Evolutionary conservation across 2,329 filamentous ascomycete genomes (phyloP).

Genomic region (Dactylellina cionopaga): DNA sequence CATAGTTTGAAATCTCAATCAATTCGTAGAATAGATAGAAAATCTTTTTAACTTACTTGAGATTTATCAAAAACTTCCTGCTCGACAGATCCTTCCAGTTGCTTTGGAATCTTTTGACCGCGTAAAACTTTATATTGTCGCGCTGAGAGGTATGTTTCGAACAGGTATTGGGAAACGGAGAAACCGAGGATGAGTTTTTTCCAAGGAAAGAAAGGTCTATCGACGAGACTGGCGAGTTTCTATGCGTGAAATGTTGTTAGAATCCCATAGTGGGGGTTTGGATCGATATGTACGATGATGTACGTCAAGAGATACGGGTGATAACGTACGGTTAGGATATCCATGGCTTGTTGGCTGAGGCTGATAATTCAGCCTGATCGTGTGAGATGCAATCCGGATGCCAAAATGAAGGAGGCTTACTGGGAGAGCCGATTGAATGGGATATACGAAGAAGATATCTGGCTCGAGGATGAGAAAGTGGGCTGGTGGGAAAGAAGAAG

Average conservation of each 20-base stretch:
- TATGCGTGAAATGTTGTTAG: neutral
- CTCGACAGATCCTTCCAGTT: conserved; percentile 86
- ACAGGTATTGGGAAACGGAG: conserved; percentile 86
- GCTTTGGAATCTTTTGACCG: conserved; percentile 80
- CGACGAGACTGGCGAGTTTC: conserved; percentile 38
- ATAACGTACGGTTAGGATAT: conserved; percentile 43
- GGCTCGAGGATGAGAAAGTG: neutral
- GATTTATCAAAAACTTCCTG: conserved; percentile 93
- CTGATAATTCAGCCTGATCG: conserved; percentile 12
- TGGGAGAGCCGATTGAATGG: neutral
- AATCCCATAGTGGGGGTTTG: neutral
- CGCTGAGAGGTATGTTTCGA: conserved; percentile 87
- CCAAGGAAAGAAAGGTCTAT: conserved; percentile 47
- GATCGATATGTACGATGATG: neutral
- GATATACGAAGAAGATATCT: neutral
- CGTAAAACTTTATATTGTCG: conserved; percentile 90
- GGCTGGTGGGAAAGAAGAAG: conserved; percentile 27
- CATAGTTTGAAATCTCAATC: no score
- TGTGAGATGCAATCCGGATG: neutral
- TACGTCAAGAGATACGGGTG: conserved; percentile 9
- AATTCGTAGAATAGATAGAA: no score
- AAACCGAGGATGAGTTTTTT: conserved; percentile 92
- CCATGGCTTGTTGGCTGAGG: conserved; percentile 23
- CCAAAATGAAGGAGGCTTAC: neutral
- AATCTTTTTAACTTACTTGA: conserved; percentile 74